A percentile compares a stretch with the other conserved stretches of the same genome.
Evolutionary conservation across 352 stramenopile species (phyloP).

Genomic region (Phytophthora aleatoria): DNA sequence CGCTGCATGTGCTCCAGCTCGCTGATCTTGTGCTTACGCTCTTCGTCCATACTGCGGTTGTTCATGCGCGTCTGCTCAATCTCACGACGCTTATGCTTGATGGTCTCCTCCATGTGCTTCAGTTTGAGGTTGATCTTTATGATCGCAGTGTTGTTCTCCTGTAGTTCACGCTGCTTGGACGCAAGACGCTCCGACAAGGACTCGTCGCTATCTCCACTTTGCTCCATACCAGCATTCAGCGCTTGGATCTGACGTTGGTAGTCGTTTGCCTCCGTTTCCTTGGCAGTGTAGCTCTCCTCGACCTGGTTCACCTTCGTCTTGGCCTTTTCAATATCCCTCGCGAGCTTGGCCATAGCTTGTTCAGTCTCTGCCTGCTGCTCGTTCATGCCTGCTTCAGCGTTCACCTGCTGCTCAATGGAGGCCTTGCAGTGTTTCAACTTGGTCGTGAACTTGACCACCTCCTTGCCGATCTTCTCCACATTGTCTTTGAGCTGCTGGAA

Average conservation of each 20-base stretch:
- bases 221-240: constrained; percentile 86
- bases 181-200: constrained; percentile 79
- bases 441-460: constrained; percentile 84
- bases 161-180: constrained; percentile 79
- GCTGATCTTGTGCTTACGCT: constrained; percentile 63
- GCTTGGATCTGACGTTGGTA: constrained; percentile 87
- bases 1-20: constrained; percentile 70
- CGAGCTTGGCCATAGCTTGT: constrained; percentile 76
- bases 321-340: constrained; percentile 82
- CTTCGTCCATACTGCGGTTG: constrained; percentile 73
- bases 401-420: constrained; percentile 73
- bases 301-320: constrained; percentile 68
- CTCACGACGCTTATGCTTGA: constrained; percentile 75
- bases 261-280: constrained; percentile 69
- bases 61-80: constrained; percentile 77
- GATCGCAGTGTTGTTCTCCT: constrained; percentile 76
- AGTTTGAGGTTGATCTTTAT: constrained; percentile 95
- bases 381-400: constrained; percentile 60
- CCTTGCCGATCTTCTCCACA: constrained; percentile 78
- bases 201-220: constrained; percentile 74
- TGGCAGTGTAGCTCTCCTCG: constrained; percentile 49
- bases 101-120: constrained; percentile 90
- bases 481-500: constrained; percentile 85
- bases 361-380: constrained; percentile 82
- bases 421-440: constrained; percentile 79